Evolutionary conservation across 2,329 filamentous ascomycete genomes (phyloP), one percentile per base, ranked within the genome.

Genomic region (Venturia nashicola): DNA sequence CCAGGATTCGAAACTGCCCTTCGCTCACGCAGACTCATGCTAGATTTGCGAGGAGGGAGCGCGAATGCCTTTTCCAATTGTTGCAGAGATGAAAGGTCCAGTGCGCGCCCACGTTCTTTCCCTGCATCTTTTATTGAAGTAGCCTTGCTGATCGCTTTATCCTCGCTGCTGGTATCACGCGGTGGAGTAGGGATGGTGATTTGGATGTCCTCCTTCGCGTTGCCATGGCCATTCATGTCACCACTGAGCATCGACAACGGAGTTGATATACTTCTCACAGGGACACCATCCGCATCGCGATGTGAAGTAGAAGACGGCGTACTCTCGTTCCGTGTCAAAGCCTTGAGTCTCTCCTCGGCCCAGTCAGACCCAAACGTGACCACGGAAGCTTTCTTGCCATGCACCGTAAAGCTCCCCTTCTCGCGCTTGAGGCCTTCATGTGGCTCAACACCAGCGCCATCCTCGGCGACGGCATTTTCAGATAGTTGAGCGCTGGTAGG

Each of bases 321-420:
- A 39, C 61, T 63, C 23, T 63, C 61, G 42, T 57, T 42, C 42
- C 61, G 46, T 32, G 46, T 40, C 36, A 63, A 51, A 16, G 32
- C 69, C 69, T 75, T 76, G 27, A 76, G 65, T 36, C 74, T 67
- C 67, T 76, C 74, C 62, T 75, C 74, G 70, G 93, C 87, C 78
- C 96, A 86, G 69, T 96, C 93, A n/a, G 87, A 86, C 9, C 92
- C 91, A 72, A 99, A 95, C n/a, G 90, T 95, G 68, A 99, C 90
- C 64, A 99, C 90, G 0, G 91, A 96, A 2, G 94, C 94, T 75
- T 99, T 97, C 79, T 97, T 99, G 66, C 94, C 93, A 71, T 99
- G 94, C 4, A 99, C 87, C 4, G 94, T 96, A 74, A 99, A 99
- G 70, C 90, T 96, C 5, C 91, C 91, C 14, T 89, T 85, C 14